Conservation (phyloP, 306 rosid species). For the Comarum palustre region DNA sequence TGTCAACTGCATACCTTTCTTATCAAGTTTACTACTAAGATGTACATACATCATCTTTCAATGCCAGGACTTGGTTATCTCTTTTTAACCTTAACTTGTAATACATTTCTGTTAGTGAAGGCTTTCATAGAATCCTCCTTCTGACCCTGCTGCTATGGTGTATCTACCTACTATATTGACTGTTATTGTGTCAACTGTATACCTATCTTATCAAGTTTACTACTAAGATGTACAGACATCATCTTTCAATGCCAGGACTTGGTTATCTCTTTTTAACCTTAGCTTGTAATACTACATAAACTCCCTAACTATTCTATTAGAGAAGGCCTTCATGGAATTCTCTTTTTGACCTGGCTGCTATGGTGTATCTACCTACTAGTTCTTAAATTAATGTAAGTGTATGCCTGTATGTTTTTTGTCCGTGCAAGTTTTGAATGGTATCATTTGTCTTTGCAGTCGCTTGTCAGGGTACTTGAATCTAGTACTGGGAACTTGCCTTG, state of each 20-base stretch:
- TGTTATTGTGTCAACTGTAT: too few relatives aligned
- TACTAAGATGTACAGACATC: background rate
- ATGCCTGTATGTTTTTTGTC: background rate
- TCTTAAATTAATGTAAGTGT: background rate
- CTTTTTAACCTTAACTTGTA: background rate
- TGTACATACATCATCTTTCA: background rate
- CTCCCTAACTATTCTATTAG: background rate
- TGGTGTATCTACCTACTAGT: background rate
- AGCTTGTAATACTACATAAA: background rate
- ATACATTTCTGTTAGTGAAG: background rate
- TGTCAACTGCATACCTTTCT: background rate
- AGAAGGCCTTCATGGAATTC: background rate
- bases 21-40: background rate
- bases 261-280: background rate
- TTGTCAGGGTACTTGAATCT: slow-evolving; percentile 76
- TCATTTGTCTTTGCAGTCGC: slow-evolving; percentile 67
- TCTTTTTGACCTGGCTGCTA: background rate
- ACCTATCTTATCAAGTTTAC: background rate
- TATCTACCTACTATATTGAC: too few relatives aligned
- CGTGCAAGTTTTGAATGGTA: slow-evolving; percentile 18
- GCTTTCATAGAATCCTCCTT: too few relatives aligned
- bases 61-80: too few relatives aligned
- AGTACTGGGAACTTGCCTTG: slow-evolving; percentile 74
- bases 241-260: too few relatives aligned
- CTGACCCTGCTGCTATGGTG: too few relatives aligned